Percentiles rank a stretch among this genome's conserved stretches.
These are phyloP conservation scores for Fusarium sp. DNA, from an alignment of 2,329 filamentous ascomycete genomes.

Conservation along the genomic window DNA sequence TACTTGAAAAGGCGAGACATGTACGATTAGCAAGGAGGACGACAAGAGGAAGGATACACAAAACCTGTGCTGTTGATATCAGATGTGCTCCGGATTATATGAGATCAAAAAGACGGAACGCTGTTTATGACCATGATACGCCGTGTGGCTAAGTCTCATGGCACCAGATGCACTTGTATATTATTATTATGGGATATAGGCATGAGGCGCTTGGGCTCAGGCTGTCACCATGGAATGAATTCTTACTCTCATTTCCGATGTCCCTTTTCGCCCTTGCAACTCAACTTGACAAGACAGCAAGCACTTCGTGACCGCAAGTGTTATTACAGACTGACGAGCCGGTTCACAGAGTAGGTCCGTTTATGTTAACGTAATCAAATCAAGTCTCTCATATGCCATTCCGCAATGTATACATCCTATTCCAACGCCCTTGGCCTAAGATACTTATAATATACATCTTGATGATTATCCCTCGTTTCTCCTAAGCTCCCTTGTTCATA, in stretches of 20 bases:
- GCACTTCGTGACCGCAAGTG: neutral
- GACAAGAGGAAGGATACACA: neutral
- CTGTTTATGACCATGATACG: constrained; percentile 16
- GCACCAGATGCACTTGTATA: constrained; percentile 38
- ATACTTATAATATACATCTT: constrained; percentile 38
- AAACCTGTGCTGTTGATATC: constrained; percentile 10
- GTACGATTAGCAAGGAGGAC: constrained; percentile 35
- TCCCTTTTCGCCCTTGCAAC: neutral
- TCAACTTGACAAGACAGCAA: neutral
- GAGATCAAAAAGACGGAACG: constrained; percentile 8
- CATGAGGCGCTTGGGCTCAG: neutral
- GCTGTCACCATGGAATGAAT: constrained; percentile 15
- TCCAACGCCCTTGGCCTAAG: constrained; percentile 39
- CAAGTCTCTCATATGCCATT: constrained; percentile 26
- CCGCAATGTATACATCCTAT: constrained; percentile 32
- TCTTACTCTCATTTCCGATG: constrained; percentile 10
- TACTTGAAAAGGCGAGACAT: neutral
- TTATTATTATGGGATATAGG: constrained; percentile 31
- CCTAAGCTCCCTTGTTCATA: constrained; percentile 5
- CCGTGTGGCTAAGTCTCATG: constrained; percentile 21
- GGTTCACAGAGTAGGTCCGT: neutral
- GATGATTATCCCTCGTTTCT: constrained; percentile 21
- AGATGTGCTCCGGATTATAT: constrained; percentile 15
- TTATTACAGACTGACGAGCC: neutral
- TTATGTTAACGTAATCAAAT: constrained; percentile 8